phyloP scores from a whole-genome alignment of 1,284 basidiomycete genomes.

The Tilletia caries region DNA sequence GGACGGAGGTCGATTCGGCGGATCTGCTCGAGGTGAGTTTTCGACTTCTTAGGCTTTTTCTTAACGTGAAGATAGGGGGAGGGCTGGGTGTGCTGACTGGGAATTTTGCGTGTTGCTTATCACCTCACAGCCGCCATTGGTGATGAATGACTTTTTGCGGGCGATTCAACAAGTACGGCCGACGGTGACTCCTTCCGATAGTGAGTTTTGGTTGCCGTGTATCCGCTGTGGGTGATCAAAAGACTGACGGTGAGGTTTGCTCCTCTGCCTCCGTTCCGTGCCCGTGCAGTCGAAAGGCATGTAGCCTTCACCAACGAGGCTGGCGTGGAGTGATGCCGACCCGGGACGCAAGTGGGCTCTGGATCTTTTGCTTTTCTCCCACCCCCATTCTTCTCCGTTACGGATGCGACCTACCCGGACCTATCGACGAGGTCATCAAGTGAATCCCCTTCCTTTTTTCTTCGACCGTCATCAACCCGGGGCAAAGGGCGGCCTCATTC shows the following conservation, averaged over 20 bases:
- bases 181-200: conserved; percentile 84
- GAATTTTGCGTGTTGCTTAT: neutral
- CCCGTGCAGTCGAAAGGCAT: conserved; percentile 69
- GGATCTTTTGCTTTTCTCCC: too few species aligned
- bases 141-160: conserved; percentile 73
- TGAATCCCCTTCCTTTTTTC: too few species aligned
- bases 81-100: neutral
- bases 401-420: too few species aligned
- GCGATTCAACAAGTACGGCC: conserved; percentile 77
- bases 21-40: conserved; percentile 80
- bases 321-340: conserved; percentile 53
- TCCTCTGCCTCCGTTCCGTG: too few species aligned
- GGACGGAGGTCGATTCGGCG: conserved; percentile 87
- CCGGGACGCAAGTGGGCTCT: neutral
- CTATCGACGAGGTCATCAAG: too few species aligned
- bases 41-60: conserved; percentile 58
- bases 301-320: conserved; percentile 85
- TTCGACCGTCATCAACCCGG: too few species aligned
- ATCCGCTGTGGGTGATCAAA: too few species aligned
- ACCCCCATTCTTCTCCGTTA: too few species aligned
- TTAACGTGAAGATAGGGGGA: too few species aligned
- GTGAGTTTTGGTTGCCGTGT: conserved; percentile 57
- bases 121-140: conserved; percentile 25
- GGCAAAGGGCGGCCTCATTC: too few species aligned
- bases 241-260: neutral